Evolutionary conservation across 2,329 filamentous ascomycete genomes (phyloP).

Genomic region (Fusarium temperatum): DNA sequence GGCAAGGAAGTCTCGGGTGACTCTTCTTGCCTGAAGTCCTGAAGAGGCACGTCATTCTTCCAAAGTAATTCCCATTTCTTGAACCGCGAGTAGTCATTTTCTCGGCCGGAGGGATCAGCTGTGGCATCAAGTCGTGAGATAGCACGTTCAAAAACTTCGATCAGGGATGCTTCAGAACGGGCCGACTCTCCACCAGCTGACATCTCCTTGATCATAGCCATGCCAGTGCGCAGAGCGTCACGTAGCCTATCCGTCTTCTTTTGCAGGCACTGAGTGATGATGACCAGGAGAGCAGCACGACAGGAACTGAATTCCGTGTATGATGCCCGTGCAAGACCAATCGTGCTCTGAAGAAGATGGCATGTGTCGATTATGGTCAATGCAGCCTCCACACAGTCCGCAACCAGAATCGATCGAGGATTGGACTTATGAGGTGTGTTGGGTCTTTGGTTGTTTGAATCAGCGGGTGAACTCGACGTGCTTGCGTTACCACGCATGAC

Average conservation of each 20-base stretch:
- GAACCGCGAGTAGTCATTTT: conserved; percentile 60
- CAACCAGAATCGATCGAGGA: conserved; percentile 53
- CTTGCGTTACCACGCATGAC: conserved; percentile 40
- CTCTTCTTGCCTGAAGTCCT: conserved; percentile 40
- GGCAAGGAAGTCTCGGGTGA: conserved; percentile 37
- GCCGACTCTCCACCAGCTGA: conserved; percentile 61
- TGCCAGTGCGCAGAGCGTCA: conserved; percentile 57
- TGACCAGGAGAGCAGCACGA: conserved; percentile 61
- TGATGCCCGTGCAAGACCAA: conserved; percentile 62
- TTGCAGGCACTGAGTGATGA: conserved; percentile 52
- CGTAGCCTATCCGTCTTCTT: conserved; percentile 52
- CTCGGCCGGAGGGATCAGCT: conserved; percentile 49
- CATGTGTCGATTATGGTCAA: conserved; percentile 61
- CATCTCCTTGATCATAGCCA: conserved; percentile 62
- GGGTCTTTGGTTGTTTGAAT: conserved; percentile 41
- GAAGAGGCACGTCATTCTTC: conserved; percentile 49
- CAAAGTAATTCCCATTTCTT: conserved; percentile 62
- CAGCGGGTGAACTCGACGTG: conserved; percentile 45
- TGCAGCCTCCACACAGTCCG: conserved; percentile 62
- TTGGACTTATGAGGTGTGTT: conserved; percentile 44
- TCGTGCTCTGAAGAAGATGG: conserved; percentile 57
- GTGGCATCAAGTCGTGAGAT: conserved; percentile 56
- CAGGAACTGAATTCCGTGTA: conserved; percentile 67
- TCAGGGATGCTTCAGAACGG: conserved; percentile 61
- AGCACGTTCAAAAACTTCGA: conserved; percentile 61